These are phyloP conservation scores for Phyllosticta paracitricarpa DNA, from an alignment of 2,329 filamentous ascomycete genomes.

Conservation along the genomic window DNA sequence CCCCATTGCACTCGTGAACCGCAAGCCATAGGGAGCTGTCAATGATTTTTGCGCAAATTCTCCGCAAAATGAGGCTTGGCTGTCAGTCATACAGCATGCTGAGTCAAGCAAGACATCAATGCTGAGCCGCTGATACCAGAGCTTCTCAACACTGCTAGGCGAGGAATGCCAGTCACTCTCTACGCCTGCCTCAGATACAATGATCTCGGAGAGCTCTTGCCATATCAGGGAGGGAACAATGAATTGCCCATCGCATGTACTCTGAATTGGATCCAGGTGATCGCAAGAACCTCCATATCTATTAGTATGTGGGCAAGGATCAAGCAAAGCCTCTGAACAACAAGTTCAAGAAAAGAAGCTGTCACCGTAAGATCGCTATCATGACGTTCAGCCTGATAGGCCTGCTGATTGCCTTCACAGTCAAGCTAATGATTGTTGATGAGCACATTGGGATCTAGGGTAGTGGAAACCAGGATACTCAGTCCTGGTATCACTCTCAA, in stretches of 20 bases:
- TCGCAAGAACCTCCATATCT: conserved; percentile 46
- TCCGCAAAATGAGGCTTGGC: conserved; percentile 67
- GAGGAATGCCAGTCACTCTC: conserved; percentile 57
- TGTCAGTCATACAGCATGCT: conserved; percentile 59
- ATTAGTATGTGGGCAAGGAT: conserved; percentile 67
- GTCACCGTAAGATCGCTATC: conserved; percentile 40
- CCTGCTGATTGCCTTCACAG: conserved; percentile 2
- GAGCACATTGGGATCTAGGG: conserved; percentile 59
- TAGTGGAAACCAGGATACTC: conserved; percentile 71
- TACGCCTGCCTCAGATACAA: conserved; percentile 75
- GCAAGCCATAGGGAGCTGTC: conserved; percentile 55
- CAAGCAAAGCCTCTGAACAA: conserved; percentile 59
- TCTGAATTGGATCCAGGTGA: conserved; percentile 40
- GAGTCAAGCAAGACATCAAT: conserved; percentile 54
- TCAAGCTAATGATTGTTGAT: conserved; percentile 70
- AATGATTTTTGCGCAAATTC: conserved; percentile 52
- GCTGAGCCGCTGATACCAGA: conserved; percentile 56
- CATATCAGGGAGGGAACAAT: conserved; percentile 65
- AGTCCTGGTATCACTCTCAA: conserved; percentile 69
- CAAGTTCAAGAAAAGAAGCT: conserved; percentile 53
- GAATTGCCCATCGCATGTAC: conserved; percentile 55
- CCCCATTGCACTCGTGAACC: conserved; percentile 62
- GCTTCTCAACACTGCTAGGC: conserved; percentile 52
- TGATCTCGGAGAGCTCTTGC: conserved; percentile 65
- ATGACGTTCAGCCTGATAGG: neutral